A percentile compares a stretch with the other conserved stretches of the same genome.
phyloP scores from a whole-genome alignment of 768 basidiomycete species.

The Tricholoma matsutake region DNA sequence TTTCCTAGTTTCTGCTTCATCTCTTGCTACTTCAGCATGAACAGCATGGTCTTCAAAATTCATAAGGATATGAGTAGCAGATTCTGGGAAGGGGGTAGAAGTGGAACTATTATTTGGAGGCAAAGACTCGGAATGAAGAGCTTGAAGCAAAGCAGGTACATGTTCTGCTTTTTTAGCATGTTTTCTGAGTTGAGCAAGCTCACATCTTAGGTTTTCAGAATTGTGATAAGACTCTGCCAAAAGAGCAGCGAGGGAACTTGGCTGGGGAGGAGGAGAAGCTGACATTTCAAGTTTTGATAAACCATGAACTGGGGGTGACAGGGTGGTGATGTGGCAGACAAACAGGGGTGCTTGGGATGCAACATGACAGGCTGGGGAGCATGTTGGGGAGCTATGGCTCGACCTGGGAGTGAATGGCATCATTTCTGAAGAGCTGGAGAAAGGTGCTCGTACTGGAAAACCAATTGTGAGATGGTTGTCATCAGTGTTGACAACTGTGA shows the following conservation, averaged over 20 bases:
- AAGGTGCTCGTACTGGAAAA: too few relatives aligned
- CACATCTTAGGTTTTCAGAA: constrained; percentile 45
- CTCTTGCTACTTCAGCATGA: constrained; percentile 49
- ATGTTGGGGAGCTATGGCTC: too few relatives aligned
- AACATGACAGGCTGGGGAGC: too few relatives aligned
- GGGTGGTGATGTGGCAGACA: too few relatives aligned
- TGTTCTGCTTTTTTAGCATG: constrained; percentile 57
- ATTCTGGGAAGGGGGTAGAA: constrained; percentile 10
- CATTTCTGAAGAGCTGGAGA: too few relatives aligned
- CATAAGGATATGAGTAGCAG: constrained; percentile 35
- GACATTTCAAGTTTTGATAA: not conserved
- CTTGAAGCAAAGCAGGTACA: constrained; percentile 23
- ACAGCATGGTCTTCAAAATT: constrained; percentile 49
- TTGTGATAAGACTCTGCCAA: constrained; percentile 55
- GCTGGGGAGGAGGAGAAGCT: too few relatives aligned
- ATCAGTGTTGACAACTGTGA: too few relatives aligned
- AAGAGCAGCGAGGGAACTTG: constrained; percentile 48
- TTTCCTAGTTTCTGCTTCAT: constrained; percentile 51
- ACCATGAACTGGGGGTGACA: too few relatives aligned
- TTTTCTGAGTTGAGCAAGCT: constrained; percentile 38
- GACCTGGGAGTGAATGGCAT: too few relatives aligned
- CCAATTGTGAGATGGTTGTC: too few relatives aligned
- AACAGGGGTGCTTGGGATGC: too few relatives aligned
- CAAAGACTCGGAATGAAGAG: constrained; percentile 2
- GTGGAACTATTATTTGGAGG: constrained; percentile 12